A percentile compares a stretch with the other conserved stretches of the same genome.
Conservation (phyloP, 2,329 filamentous ascomycete genomes). For the Raffaelea arxii region DNA sequence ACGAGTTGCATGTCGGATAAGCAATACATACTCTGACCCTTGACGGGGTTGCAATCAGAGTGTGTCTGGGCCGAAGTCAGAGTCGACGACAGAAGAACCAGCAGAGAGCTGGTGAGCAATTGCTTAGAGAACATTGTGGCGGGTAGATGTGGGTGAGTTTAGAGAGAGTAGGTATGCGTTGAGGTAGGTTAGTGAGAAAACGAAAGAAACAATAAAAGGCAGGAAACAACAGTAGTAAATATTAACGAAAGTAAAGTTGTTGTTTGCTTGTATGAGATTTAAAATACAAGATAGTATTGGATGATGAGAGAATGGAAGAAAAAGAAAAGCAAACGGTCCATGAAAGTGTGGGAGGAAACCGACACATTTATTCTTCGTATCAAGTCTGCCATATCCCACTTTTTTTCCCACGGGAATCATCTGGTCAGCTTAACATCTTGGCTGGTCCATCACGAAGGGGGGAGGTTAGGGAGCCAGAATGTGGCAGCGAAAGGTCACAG, state of each 20-base stretch:
- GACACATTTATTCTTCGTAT: too few relatives aligned
- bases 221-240: conserved; percentile 3
- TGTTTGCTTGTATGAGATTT: neutral
- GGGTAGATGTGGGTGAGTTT: neutral
- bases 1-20: neutral
- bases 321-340: neutral
- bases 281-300: neutral
- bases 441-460: too few relatives aligned
- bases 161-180: too few relatives aligned
- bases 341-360: neutral
- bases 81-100: conserved; percentile 35
- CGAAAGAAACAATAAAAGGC: conserved; percentile 5
- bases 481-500: too few relatives aligned
- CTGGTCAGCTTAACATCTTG: too few relatives aligned
- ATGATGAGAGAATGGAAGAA: neutral
- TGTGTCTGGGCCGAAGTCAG: conserved; percentile 46
- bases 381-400: too few relatives aligned
- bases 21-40: conserved; percentile 28
- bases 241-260: neutral
- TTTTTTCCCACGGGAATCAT: too few relatives aligned
- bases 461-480: too few relatives aligned
- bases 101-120: conserved; percentile 31
- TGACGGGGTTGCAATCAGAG: conserved; percentile 44
- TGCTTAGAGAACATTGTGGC: conserved; percentile 36
- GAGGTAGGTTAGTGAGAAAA: neutral